Percentiles rank a stretch among this genome's conserved stretches.
phyloP scores from a whole-genome alignment of 768 basidiomycete species.

The Hygrophorus pudorinus region DNA sequence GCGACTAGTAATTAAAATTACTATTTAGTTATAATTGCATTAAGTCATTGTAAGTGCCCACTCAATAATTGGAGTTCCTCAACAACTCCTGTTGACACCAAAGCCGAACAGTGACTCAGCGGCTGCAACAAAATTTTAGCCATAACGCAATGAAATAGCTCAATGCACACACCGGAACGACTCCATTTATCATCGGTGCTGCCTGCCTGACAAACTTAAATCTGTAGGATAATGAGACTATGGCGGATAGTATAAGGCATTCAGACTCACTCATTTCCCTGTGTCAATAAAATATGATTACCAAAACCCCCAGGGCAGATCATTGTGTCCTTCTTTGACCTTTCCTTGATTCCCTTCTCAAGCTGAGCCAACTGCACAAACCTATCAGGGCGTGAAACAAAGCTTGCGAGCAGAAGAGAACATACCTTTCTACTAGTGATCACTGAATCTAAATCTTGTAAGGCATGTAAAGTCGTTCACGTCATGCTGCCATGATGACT shows the following conservation, averaged over 20 bases:
- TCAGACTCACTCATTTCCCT: slow-evolving; percentile 41
- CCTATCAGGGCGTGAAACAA: too few species aligned
- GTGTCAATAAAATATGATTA: slow-evolving; percentile 55
- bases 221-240: slow-evolving; percentile 23
- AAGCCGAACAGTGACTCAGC: too few species aligned
- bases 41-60: too few species aligned
- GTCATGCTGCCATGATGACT: slow-evolving; percentile 92
- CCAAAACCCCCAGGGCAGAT: slow-evolving; percentile 76
- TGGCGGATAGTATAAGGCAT: slow-evolving; percentile 1
- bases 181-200: slow-evolving; percentile 36
- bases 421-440: slow-evolving; percentile 61
- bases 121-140: neutral
- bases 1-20: too few species aligned
- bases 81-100: too few species aligned
- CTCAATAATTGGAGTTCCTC: too few species aligned
- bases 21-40: too few species aligned
- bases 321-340: slow-evolving; percentile 77
- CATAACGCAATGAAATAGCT: slow-evolving; percentile 1
- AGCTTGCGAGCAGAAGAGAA: neutral
- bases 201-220: slow-evolving; percentile 56
- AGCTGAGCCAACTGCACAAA: slow-evolving; percentile 61
- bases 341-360: slow-evolving; percentile 85
- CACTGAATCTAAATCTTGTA: slow-evolving; percentile 83
- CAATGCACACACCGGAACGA: slow-evolving; percentile 30
- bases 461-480: too few species aligned